These are phyloP conservation scores for Globisporangium perplexum DNA, from an alignment of 352 stramenopile species.

Conservation along the genomic window DNA sequence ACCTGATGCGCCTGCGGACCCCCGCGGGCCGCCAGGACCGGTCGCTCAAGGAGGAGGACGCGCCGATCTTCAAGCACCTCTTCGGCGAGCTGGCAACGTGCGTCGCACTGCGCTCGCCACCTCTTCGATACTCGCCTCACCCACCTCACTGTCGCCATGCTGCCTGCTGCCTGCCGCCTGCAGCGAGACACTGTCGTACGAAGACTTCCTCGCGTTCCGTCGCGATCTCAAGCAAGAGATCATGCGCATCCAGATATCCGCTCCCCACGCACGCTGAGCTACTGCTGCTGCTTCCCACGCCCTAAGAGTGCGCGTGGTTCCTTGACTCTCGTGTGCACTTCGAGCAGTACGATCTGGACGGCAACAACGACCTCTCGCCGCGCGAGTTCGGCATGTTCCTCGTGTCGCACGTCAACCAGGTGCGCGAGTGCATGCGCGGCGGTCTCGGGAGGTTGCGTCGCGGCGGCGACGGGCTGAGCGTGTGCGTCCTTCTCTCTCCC, in stretches of 20 bases:
- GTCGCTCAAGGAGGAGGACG: conserved; percentile 66
- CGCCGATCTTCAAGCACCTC: conserved; percentile 80
- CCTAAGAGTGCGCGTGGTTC: too few relatives aligned
- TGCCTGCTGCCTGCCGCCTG: not conserved
- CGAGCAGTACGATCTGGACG: conserved; percentile 86
- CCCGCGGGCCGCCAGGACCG: conserved; percentile 76
- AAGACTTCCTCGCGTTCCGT: conserved; percentile 74
- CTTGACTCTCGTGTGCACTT: conserved; percentile 64
- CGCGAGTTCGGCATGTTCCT: conserved; percentile 87
- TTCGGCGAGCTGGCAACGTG: conserved; percentile 78
- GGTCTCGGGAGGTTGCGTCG: too few relatives aligned
- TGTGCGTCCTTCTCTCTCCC: too few relatives aligned
- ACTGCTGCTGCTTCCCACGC: too few relatives aligned
- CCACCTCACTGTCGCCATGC: too few relatives aligned
- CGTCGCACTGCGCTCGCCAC: conserved; percentile 1
- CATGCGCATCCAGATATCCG: conserved; percentile 89
- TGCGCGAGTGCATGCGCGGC: too few relatives aligned
- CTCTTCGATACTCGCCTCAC: too few relatives aligned
- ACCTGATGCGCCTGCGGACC: conserved; percentile 74
- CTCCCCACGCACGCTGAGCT: not conserved
- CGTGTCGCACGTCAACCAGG: conserved; percentile 80
- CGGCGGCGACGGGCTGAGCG: too few relatives aligned
- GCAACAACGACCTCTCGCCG: conserved; percentile 71
- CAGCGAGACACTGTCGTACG: conserved; percentile 75
- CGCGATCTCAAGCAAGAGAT: conserved; percentile 75